Evolutionary conservation across 306 rosid genomes (phyloP).

Genomic region (Lathyrus oleraceus): DNA sequence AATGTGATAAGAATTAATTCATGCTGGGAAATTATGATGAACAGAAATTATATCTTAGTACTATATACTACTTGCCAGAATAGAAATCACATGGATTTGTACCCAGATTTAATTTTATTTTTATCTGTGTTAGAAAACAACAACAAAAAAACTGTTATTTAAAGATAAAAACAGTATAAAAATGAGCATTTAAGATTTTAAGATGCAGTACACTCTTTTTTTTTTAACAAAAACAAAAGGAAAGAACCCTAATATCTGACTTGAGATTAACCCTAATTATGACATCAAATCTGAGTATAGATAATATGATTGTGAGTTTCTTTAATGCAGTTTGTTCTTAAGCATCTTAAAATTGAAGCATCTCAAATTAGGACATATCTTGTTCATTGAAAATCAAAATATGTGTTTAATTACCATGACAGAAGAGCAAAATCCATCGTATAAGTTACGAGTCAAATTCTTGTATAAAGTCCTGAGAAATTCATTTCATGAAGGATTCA

Average conservation of each 20-base stretch:
- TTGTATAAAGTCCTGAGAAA: conserved; percentile 14
- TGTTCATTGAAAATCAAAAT: conserved; percentile 33
- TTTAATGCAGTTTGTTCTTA: conserved; percentile 2
- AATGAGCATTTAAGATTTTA: conserved; percentile 18
- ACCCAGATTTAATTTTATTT: conserved; percentile 19
- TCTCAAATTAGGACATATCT: conserved; percentile 14
- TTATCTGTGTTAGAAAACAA: not conserved
- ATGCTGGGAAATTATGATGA: too few relatives aligned
- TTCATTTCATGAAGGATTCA: conserved; percentile 17
- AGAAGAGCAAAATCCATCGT: conserved; percentile 28
- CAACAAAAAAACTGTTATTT: not conserved
- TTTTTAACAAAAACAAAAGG: not conserved
- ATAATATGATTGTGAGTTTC: not conserved
- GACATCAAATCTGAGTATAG: not conserved
- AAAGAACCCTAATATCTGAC: conserved; percentile 38
- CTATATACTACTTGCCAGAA: too few relatives aligned
- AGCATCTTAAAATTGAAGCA: conserved; percentile 16
- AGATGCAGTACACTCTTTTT: not conserved
- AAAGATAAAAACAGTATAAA: not conserved
- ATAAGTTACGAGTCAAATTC: conserved; percentile 20
- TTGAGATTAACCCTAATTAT: conserved; percentile 39
- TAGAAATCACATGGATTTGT: conserved; percentile 32
- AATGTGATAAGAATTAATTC: conserved; percentile 34
- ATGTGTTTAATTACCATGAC: not conserved
- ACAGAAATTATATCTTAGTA: too few relatives aligned